Base-by-base conservation (phyloP, 1,139 yeast genomes). In the Debaryomyces robertsiae region DNA sequence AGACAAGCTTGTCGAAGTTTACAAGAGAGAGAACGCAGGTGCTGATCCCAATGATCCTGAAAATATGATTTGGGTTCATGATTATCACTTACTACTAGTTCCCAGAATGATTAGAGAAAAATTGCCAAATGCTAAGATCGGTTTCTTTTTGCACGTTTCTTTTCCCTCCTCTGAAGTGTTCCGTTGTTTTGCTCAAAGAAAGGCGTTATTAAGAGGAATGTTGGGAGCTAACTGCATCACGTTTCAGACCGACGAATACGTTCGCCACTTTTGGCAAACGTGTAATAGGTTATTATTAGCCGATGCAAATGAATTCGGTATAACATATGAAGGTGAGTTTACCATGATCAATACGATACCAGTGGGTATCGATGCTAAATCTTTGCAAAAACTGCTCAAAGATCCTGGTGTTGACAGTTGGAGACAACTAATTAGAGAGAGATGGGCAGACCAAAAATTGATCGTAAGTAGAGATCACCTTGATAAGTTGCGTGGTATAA, bases 141-240 rank as follows among this genome's bases (percentile, higher is more conserved):
- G 97, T 0, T 84, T 93, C 52, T 93, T 89, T 63, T 69, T 93
- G 43, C 98, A 94, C 57, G 90, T 93, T 16, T 87, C 98, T 1
- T 93, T 93, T 69, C 98, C 98, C 6, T 87, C 96, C 2, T 83
- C 94, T 36, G 99, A 93, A 62, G 96, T 93, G 3, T 94, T 93
- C 65, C 75, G 98, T 49, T 91, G 98, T 57, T 75, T 93, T 48
- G 96, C 98, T 1, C 94, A 89, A 56, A 75, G 98, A 54, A 82
- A 79, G 41, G 79, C 78, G 22, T 73, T 94, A 15, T 69, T 94
- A 17, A 77, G 79, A 47, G 98, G 99, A 10, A 76, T 93, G 69
- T 68, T 94, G 34, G 98, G 96, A 3, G 91, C 98, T 2, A 88
- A 90, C 54, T 79, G 86, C 44, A 78, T 94, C 35, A 82, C 93